These are phyloP conservation scores for Wickerhamomyces pijperi DNA, from an alignment of 805 yeast genomes.

Conservation along the genomic window DNA sequence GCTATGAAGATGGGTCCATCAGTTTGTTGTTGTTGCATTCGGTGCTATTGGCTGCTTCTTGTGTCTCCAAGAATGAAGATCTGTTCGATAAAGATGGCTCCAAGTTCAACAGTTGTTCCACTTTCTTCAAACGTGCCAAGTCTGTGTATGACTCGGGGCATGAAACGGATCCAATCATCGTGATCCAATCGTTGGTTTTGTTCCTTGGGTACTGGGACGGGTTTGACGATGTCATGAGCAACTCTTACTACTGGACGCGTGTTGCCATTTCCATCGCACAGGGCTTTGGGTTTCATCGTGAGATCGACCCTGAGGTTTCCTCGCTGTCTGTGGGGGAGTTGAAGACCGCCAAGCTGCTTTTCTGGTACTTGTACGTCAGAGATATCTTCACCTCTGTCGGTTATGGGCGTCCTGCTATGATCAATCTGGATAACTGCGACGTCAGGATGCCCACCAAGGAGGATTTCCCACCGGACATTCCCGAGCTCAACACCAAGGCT, in stretches of 20 bases:
- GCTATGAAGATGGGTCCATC: constrained; percentile 44
- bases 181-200: constrained; percentile 50
- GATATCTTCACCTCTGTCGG: constrained; percentile 64
- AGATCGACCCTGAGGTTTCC: constrained; percentile 21
- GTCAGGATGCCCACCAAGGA: constrained; percentile 60
- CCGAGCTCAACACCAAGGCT: constrained; percentile 39
- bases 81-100: constrained; percentile 34
- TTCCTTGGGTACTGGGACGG: constrained; percentile 68
- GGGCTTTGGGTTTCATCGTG: constrained; percentile 66
- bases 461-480: constrained; percentile 49
- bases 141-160: constrained; percentile 61
- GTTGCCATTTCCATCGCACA: constrained; percentile 63
- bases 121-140: constrained; percentile 65
- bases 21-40: constrained; percentile 54
- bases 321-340: constrained; percentile 16
- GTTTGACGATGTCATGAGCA: constrained; percentile 56
- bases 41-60: constrained; percentile 57
- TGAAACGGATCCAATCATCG: constrained; percentile 51
- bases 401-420: constrained; percentile 60
- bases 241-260: constrained; percentile 59
- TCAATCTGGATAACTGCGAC: constrained; percentile 64
- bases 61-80: constrained; percentile 44
- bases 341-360: constrained; percentile 51
- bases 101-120: constrained; percentile 40
- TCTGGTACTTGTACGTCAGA: constrained; percentile 70